Base-by-base conservation (phyloP, 2,329 filamentous ascomycete genomes). In the Fusarium tjaetaba region DNA sequence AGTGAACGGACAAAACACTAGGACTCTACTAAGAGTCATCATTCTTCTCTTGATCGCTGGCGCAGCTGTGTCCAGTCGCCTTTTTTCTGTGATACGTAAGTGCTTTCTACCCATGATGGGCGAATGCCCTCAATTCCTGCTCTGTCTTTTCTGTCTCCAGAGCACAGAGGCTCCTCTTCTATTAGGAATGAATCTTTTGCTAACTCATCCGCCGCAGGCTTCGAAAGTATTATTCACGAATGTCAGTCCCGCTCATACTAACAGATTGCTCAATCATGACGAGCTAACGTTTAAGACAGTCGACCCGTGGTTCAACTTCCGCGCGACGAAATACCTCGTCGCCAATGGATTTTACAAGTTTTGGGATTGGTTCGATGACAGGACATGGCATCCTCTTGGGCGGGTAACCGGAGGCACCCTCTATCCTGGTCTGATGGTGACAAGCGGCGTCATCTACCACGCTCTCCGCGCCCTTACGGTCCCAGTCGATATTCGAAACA, bases 321-420 rank as follows among this genome's bases (percentile, higher is more conserved):
- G 96, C 84, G 96, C 96, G 76, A 98, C 96, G 64, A 98, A 98
- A 85, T 98, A 99, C 81, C 90, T 99, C 63, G 94, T 99, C 63
- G 90, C 96, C 81, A 91, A 99, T 91, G 96, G 96, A 79, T 98
- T 99, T 86, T 97, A 97, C 84, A 95, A 93, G 84, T 99, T 99
- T 83, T 99, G 96, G 96, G 96, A 99, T 84, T 99, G 96, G 96
- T 99, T 99, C 81, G 96, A 99, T 85, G 96, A 99, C 87, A 92
- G 96, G 87, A 99, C 96, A 90, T 99, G 96, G 96, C 96, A 99
- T 85, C 96, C 96, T 78, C 93, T 99, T 71, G 96, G 96, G 79
- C 94, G 96, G 86, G 96, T 99, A 81, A 99, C 96, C 69, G 96
- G 96, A 85, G 96, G 96, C 81, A 99, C 96, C n/a, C 90, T 99